These are phyloP conservation scores for Thalassiosira hispida DNA, from an alignment of 352 stramenopile species.

Conservation along the genomic window DNA sequence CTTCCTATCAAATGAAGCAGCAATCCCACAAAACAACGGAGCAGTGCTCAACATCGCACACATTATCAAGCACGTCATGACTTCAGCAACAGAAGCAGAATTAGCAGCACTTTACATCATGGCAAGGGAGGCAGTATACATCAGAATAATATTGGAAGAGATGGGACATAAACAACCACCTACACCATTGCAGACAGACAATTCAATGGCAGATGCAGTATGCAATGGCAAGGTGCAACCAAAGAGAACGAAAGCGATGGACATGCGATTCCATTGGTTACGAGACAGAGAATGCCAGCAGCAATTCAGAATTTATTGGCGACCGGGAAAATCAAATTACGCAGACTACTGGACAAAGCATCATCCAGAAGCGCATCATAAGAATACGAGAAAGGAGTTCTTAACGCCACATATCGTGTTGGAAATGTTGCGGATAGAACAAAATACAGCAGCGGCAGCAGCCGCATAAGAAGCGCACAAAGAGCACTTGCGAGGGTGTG, in stretches of 20 bases:
- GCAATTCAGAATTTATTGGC: conserved; percentile 40
- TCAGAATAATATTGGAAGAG: background rate
- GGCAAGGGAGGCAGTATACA: background rate
- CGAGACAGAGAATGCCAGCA: background rate
- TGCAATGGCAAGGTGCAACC: background rate
- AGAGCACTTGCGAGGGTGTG: conserved; percentile 5
- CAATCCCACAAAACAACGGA: background rate
- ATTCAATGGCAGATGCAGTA: background rate
- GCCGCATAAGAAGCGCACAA: background rate
- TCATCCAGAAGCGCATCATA: conserved; percentile 33
- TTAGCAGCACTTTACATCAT: conserved; percentile 2
- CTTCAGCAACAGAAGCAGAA: conserved; percentile 3
- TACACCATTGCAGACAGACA: conserved; percentile 5
- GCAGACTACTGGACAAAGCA: conserved; percentile 50
- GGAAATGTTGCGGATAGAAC: conserved; percentile 2
- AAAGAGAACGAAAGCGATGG: background rate
- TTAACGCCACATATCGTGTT: background rate
- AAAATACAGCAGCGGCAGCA: background rate
- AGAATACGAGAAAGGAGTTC: background rate
- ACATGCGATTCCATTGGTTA: conserved; percentile 10
- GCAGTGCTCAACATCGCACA: background rate
- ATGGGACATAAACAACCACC: conserved; percentile 8
- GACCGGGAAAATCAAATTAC: conserved; percentile 9
- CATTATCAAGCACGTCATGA: background rate
- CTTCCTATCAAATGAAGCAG: background rate